Base-by-base conservation (phyloP, 305 asterid species). In the Rubia peregrina region DNA sequence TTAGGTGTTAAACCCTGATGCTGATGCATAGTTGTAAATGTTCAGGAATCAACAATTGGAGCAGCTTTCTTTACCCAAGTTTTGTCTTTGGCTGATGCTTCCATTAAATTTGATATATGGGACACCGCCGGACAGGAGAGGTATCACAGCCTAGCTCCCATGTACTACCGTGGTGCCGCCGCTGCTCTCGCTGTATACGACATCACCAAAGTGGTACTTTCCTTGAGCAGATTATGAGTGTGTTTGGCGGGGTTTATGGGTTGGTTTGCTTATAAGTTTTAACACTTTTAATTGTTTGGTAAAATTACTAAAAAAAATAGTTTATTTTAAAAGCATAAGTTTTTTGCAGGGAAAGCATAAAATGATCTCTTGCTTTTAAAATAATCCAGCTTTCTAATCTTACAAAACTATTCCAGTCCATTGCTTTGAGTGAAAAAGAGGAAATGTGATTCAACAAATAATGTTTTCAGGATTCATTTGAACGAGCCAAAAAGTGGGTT, bases 41-140 rank as follows among this genome's bases (percentile, higher is more conserved):
- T 64, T 68, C 73, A 81, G 85, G 80, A 81, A 71, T 60, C 85
- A 46, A 78, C 82, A 6, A 75, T 81, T 41, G 85, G 85, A 33
- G 85, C 85, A 17, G 82, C 85, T 22, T 81, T 78, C 74, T 81
- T 81, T 42, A 67, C 82, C 44, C 82, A 81, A 71, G 67, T 75
- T 21, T 24, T 78, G 73, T 78, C 85, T 36, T 33, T 78, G 59
- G 57, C 56, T 36, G 80, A 75, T 44, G 79, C 78, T 13, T 73
- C 76, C 24, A 33, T 78, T 1, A 81, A 81, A 67, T 81, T 78
- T 71, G 85, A 81, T 61, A 78, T 73, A 61, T 78, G 83, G 85
- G 85, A 81, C 60, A 75, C 85, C 7, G 80, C 82, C 5, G 82
- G 85, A 5, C 82, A 81, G 60, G 85, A 81, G 69, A 59, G 82